phyloP scores from a whole-genome alignment of 805 yeast genomes.

The Metschnikowia drakensbergensis region DNA sequence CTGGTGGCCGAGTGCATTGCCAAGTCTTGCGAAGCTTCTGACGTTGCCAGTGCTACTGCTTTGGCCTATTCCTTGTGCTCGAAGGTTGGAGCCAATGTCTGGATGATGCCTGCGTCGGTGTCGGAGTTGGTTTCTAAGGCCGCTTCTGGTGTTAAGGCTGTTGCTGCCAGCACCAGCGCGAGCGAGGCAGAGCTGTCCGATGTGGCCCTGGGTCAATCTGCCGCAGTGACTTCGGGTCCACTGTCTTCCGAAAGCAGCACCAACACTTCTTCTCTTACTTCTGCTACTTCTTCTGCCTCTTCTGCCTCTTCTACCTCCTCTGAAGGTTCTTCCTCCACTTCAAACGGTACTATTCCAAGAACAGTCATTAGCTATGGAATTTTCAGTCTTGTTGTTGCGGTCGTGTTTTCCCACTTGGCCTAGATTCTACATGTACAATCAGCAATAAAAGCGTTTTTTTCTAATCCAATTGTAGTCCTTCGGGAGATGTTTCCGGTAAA shows the following conservation, averaged over 20 bases:
- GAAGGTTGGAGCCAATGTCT: slow-evolving; percentile 38
- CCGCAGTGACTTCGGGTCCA: slow-evolving; percentile 9
- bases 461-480: no score
- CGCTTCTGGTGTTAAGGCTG: slow-evolving; percentile 13
- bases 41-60: slow-evolving; percentile 35
- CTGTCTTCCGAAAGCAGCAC: slow-evolving; percentile 1
- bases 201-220: slow-evolving; percentile 5
- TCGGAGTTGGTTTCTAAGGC: slow-evolving; percentile 28
- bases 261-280: not conserved
- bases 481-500: not conserved
- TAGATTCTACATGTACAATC: not conserved
- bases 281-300: no score
- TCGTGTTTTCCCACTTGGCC: not conserved
- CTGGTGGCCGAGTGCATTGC: slow-evolving; percentile 43
- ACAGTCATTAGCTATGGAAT: not conserved
- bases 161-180: slow-evolving; percentile 5
- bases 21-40: slow-evolving; percentile 32
- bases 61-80: slow-evolving; percentile 42
- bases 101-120: slow-evolving; percentile 45
- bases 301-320: not conserved
- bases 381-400: not conserved
- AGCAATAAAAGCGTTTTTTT: not conserved
- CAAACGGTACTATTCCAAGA: slow-evolving; percentile 1
- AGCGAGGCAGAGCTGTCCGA: slow-evolving; percentile 6
- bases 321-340: slow-evolving; percentile 1